Evolutionary conservation across 1,284 basidiomycete genomes (phyloP).

Genomic region (Cutaneotrichosporon sp.): DNA sequence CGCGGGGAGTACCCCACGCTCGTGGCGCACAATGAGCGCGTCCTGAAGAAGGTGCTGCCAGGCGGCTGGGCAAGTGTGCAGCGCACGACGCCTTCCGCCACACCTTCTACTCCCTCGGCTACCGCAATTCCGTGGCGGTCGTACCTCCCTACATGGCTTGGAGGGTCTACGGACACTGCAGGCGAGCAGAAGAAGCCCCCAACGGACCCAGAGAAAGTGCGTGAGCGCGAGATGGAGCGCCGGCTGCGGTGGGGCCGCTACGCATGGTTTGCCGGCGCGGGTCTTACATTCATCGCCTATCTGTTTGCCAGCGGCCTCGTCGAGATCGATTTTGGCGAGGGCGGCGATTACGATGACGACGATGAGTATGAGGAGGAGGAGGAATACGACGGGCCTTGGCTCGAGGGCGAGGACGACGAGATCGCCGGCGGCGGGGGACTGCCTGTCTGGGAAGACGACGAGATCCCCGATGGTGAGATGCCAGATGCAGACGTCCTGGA

Average conservation of each 20-base stretch:
- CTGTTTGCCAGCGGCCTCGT: conserved; percentile 36
- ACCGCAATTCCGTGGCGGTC: not conserved
- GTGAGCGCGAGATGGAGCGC: conserved; percentile 24
- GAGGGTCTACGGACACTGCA: too few relatives aligned
- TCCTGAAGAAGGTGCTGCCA: conserved; percentile 23
- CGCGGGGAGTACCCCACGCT: conserved; percentile 32
- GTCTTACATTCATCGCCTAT: conserved; percentile 34
- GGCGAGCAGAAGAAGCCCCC: not conserved
- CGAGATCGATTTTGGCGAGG: conserved; percentile 27
- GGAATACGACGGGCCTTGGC: conserved; percentile 2
- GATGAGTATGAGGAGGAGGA: conserved; percentile 25
- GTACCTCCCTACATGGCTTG: not conserved
- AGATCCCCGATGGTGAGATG: not conserved
- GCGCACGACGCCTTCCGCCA: conserved; percentile 1
- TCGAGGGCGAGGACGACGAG: conserved; percentile 8
- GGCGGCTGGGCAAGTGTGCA: conserved; percentile 12
- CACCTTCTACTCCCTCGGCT: not conserved
- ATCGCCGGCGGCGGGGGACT: not conserved
- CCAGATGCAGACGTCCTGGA: not conserved
- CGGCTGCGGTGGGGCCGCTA: conserved; percentile 32
- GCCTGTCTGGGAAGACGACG: conserved; percentile 10
- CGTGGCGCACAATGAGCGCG: conserved; percentile 32
- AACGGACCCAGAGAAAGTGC: not conserved
- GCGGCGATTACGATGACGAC: conserved; percentile 12
- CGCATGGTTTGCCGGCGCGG: conserved; percentile 39